A percentile compares a stretch with the other conserved stretches of the same genome.
phyloP scores from a whole-genome alignment of 73 alveolate genomes.

The Stentor roeselii region DNA sequence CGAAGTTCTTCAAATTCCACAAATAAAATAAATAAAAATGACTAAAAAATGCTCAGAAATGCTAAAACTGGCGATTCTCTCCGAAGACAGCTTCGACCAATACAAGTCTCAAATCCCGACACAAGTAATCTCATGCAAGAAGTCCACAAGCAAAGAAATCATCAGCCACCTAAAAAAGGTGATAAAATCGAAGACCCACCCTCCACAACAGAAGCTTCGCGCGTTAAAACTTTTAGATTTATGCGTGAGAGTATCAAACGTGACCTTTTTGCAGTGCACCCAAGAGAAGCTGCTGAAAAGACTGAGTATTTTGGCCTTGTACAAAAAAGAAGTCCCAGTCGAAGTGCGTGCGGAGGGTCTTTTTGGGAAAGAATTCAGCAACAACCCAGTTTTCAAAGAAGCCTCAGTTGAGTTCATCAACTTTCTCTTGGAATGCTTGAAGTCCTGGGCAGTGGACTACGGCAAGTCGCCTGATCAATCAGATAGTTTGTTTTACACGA shows the following conservation, averaged over 20 bases:
- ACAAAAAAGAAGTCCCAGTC: background rate
- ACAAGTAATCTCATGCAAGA: no score
- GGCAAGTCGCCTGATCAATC: slow-evolving; percentile 8
- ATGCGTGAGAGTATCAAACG: background rate
- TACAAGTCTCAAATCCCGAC: no score
- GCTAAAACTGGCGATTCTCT: no score
- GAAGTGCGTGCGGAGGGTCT: background rate
- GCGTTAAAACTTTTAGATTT: background rate
- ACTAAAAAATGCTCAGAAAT: no score
- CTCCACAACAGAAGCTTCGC: background rate
- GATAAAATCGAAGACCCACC: background rate
- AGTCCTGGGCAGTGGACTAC: background rate
- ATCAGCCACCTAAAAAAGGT: background rate
- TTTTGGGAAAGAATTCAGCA: background rate
- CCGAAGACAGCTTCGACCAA: no score
- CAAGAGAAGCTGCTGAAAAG: background rate
- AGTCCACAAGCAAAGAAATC: slow-evolving; percentile 27
- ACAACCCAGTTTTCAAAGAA: background rate
- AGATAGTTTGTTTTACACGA: background rate
- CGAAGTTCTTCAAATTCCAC: no score
- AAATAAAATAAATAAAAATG: no score
- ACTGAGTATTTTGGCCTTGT: background rate
- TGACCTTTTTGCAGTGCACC: background rate
- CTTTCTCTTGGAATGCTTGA: background rate
- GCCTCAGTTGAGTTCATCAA: background rate